Evolutionary conservation across 306 rosid species (phyloP), one percentile per base, ranked within the genome.

Genomic region (Trifolium dubium): DNA sequence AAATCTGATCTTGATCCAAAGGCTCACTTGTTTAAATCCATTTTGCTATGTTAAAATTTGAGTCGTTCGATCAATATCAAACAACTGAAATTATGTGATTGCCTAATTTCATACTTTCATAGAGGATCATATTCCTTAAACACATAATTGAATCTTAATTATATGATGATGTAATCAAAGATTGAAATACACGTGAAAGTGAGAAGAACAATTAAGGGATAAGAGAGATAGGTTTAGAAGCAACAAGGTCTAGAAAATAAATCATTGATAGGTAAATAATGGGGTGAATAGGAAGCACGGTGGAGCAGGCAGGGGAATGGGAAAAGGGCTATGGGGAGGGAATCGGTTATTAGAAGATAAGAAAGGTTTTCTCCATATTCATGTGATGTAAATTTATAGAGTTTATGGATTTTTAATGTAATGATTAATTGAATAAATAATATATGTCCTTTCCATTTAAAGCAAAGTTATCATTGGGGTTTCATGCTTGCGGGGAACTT

Each of bases 401-500:
- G 5, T 55, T 75, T 74, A 73, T 60, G 44, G 41, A 17, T 4
- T 37, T 29, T 58, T 13, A 29, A 62, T 67, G 35, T 29, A 40
- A 29, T 70, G 47, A 59, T 77, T 51, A 72, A 66, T 40, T 58
- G 37, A 35, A 55, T 72, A 60, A 19, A n/a, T 61, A 19, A n/a
- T 61, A 13, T 29, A 31, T 69, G 37, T 67, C 67, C 44, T 82
- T 82, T 88, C 85, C 81, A 76, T 84, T 82, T 73, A 80, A 88
- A 88, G 90, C 83, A 78, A 86, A 88, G 87, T 80, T 31, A 82
- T 78, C 50, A 50, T 53, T 51, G 79, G 28, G 75, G 58, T 65
- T 79, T 75, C 62, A 84, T 77, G 77, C 88, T 88, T 84, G 88
- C 68, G 71, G 86, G 80, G 14, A 84, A 84, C 80, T 82, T 72